A percentile compares a stretch with the other conserved stretches of the same genome.
Conservation (phyloP, 2,329 filamentous ascomycete genomes). For the Stagonosporopsis vannaccii region DNA sequence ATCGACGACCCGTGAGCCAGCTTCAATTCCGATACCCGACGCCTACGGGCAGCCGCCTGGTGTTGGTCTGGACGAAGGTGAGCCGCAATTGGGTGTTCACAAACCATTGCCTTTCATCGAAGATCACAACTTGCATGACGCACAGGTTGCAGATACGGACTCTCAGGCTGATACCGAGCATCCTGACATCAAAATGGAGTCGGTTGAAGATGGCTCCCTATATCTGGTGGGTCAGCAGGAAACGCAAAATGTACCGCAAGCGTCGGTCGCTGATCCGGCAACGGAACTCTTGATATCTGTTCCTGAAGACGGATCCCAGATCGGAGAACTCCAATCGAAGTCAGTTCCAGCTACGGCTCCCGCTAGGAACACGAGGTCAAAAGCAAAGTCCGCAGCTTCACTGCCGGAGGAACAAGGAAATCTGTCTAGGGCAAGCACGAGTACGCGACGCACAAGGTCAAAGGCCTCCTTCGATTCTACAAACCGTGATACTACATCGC, state of each 20-base stretch:
- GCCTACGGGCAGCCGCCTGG: background rate
- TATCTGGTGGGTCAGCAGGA: constrained; percentile 15
- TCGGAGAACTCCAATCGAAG: constrained; percentile 28
- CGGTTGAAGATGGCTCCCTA: constrained; percentile 34
- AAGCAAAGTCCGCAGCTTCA: constrained; percentile 35
- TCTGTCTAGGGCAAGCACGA: constrained; percentile 15
- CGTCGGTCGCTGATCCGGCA: background rate
- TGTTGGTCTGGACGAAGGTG: background rate
- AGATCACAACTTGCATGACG: constrained; percentile 9
- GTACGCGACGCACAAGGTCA: constrained; percentile 22
- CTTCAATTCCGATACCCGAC: background rate
- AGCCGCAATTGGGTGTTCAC: constrained; percentile 14
- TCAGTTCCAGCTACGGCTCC: constrained; percentile 35
- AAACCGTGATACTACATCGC: constrained; percentile 26
- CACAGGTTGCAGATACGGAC: background rate
- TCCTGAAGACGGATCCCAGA: constrained; percentile 31
- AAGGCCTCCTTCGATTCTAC: constrained; percentile 27
- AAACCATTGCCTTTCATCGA: constrained; percentile 17
- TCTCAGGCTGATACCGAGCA: background rate
- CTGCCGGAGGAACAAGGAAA: constrained; percentile 26
- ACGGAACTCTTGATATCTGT: constrained; percentile 26
- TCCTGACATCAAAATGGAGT: constrained; percentile 41
- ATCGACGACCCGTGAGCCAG: background rate
- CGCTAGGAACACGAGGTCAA: constrained; percentile 44
- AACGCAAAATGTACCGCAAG: constrained; percentile 1